Base-by-base conservation (phyloP, 1,284 basidiomycete genomes). In the Austroboletus niveus region DNA sequence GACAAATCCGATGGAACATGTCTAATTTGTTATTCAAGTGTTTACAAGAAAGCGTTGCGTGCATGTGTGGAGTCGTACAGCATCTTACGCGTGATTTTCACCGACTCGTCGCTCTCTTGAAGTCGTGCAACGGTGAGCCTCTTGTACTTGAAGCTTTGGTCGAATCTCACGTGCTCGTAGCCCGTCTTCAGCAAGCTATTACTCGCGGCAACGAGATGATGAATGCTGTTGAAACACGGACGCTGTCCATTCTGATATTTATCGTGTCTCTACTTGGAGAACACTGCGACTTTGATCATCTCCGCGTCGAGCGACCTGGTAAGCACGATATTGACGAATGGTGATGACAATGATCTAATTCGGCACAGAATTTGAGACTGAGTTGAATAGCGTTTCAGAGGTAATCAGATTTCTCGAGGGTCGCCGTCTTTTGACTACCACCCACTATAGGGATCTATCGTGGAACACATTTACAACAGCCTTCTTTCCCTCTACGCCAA, bases 1-100 rank as follows among this genome's bases (percentile, higher is more conserved):
- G 27, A 32, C 45, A 40, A 42, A 8, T 29, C 5, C 3, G 29
- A 30, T 27, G 7, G 38, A 44, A 1, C 38, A 17, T 31, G 41
- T 38, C 54, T 56, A 38, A 53, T 45, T 22, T 34, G 34, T 29
- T 36, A 11, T 32, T 30, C 17, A 48, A 94, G 86, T 84, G 87
- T 29, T 70, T 97, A 34, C 92, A 95, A 71, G 94, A 97, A 69
- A 84, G 86, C 8, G 87, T 99, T 11, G 91, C 91, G 0, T 98
- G 95, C 61, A 87, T 95, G 72, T 96, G 94, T 66, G 80, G 83
- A 0, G 87, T 92, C 3, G 87, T 96, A 1, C 84, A 85, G 47
- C 73, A 90, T 60, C 78, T 98, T 30, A 98, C 97, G 0, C 87
- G 92, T 58, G 92, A 97, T 60, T 96, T 87, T 61, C 71, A 72